Evolutionary conservation across 495 filamentous ascomycete species (phyloP).

Genomic region (Penicillium antarcticum): DNA sequence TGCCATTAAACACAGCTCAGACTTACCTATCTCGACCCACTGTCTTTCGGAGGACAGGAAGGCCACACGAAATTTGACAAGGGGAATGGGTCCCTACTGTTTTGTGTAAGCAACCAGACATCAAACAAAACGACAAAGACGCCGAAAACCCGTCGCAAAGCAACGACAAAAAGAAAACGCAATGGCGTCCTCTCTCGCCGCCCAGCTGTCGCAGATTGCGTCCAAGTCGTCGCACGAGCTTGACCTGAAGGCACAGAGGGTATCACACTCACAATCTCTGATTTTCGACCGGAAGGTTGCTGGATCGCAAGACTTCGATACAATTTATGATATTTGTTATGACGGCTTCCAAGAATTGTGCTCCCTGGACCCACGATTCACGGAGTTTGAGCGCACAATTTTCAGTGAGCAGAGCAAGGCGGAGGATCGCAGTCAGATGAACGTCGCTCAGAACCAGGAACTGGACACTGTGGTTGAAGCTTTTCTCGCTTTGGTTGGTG

Average conservation of each 20-base stretch:
- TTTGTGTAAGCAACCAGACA: constrained; percentile 12
- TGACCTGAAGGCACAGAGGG: constrained; percentile 84
- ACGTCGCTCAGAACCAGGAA: constrained; percentile 70
- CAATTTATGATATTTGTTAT: constrained; percentile 77
- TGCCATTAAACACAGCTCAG: background rate
- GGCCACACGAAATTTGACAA: background rate
- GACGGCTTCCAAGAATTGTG: constrained; percentile 92
- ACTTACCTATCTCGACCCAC: constrained; percentile 1
- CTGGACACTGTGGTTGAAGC: constrained; percentile 73
- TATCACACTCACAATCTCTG: constrained; percentile 84
- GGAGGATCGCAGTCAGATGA: constrained; percentile 84
- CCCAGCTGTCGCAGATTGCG: constrained; percentile 78
- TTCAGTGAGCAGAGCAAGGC: constrained; percentile 90
- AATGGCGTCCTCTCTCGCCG: constrained; percentile 78
- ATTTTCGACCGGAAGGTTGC: constrained; percentile 83
- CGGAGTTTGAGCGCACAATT: constrained; percentile 62
- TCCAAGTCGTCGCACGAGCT: constrained; percentile 73
- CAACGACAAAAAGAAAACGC: constrained; percentile 12
- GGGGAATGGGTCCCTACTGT: constrained; percentile 20
- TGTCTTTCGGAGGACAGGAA: background rate
- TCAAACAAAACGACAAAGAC: background rate
- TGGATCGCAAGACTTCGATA: constrained; percentile 80
- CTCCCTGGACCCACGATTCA: constrained; percentile 72
- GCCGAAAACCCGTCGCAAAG: background rate
- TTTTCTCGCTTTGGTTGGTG: constrained; percentile 75